These are phyloP conservation scores for Onygenales sp. DNA, from an alignment of 2,329 filamentous ascomycete species.

Conservation along the genomic window DNA sequence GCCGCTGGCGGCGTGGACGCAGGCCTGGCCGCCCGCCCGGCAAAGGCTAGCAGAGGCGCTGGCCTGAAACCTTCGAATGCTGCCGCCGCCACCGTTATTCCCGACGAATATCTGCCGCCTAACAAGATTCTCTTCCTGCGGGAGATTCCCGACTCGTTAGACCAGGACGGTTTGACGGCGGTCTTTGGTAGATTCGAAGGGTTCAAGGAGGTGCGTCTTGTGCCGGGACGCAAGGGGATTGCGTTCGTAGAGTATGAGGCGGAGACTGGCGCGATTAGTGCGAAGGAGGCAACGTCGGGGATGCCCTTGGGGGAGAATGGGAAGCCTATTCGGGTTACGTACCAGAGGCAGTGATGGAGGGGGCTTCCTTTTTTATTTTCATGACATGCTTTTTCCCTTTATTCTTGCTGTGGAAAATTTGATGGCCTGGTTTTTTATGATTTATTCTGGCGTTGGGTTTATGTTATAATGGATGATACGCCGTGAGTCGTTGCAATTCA, in stretches of 20 bases:
- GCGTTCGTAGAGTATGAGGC: constrained; percentile 95
- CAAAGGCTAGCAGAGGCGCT: constrained; percentile 60
- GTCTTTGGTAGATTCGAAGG: constrained; percentile 88
- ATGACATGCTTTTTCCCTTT: background rate
- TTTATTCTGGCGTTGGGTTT: constrained; percentile 10
- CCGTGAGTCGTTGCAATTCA: constrained; percentile 10
- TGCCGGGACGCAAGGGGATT: constrained; percentile 77
- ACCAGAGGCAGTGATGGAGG: constrained; percentile 67
- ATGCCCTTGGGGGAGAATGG: constrained; percentile 66
- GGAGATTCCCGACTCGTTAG: constrained; percentile 80
- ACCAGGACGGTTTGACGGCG: constrained; percentile 65
- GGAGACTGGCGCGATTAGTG: constrained; percentile 79
- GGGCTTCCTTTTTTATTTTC: constrained; percentile 8
- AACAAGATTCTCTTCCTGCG: constrained; percentile 96
- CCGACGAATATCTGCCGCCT: constrained; percentile 95
- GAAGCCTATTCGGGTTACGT: constrained; percentile 86
- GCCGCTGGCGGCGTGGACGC: constrained; percentile 35
- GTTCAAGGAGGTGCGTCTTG: constrained; percentile 83
- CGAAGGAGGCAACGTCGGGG: constrained; percentile 85
- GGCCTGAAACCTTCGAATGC: constrained; percentile 69
- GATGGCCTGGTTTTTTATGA: background rate
- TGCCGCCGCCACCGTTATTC: constrained; percentile 61
- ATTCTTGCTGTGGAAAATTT: background rate
- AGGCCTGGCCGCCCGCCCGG: constrained; percentile 40
- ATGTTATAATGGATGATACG: background rate